Evolutionary conservation across 2,329 filamentous ascomycete genomes (phyloP).

Genomic region (Diaporthe velutina): DNA sequence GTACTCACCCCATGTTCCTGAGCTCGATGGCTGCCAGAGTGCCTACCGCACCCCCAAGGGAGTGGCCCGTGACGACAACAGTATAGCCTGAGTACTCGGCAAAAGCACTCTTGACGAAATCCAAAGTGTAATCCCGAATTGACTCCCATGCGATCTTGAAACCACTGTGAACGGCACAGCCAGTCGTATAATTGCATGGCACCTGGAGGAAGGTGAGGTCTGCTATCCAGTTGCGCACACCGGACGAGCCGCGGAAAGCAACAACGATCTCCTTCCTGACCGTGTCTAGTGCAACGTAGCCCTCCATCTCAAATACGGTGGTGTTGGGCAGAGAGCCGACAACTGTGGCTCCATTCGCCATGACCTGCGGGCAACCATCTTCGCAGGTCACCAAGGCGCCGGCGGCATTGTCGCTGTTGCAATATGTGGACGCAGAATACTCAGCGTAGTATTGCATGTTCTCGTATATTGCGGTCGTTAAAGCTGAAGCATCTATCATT

Average conservation of each 20-base stretch:
- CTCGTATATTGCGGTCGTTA: slow-evolving; percentile 51
- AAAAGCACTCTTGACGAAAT: slow-evolving; percentile 58
- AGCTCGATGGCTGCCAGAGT: slow-evolving; percentile 71
- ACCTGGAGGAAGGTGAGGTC: slow-evolving; percentile 60
- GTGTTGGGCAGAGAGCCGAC: slow-evolving; percentile 54
- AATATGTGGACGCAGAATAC: slow-evolving; percentile 66
- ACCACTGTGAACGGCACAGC: slow-evolving; percentile 68
- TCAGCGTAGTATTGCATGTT: slow-evolving; percentile 63
- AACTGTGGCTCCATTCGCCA: slow-evolving; percentile 57
- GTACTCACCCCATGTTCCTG: slow-evolving; percentile 55
- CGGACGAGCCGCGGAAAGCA: slow-evolving; percentile 70
- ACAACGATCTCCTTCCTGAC: slow-evolving; percentile 67
- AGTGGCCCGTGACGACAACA: slow-evolving; percentile 75
- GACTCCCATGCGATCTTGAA: slow-evolving; percentile 73
- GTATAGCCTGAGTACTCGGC: slow-evolving; percentile 63
- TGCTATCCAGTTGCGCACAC: slow-evolving; percentile 72
- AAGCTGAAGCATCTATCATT: slow-evolving; percentile 38
- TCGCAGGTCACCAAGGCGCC: slow-evolving; percentile 59
- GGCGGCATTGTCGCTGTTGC: slow-evolving; percentile 58
- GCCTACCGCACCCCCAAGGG: slow-evolving; percentile 75
- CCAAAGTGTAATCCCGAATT: slow-evolving; percentile 56
- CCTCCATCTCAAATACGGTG: slow-evolving; percentile 53
- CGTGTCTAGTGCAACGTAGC: slow-evolving; percentile 65
- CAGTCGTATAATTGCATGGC: slow-evolving; percentile 51
- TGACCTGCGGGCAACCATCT: slow-evolving; percentile 59